Evolutionary conservation across 2,329 filamentous ascomycete genomes (phyloP).

Genomic region (Piedraia hortae): DNA sequence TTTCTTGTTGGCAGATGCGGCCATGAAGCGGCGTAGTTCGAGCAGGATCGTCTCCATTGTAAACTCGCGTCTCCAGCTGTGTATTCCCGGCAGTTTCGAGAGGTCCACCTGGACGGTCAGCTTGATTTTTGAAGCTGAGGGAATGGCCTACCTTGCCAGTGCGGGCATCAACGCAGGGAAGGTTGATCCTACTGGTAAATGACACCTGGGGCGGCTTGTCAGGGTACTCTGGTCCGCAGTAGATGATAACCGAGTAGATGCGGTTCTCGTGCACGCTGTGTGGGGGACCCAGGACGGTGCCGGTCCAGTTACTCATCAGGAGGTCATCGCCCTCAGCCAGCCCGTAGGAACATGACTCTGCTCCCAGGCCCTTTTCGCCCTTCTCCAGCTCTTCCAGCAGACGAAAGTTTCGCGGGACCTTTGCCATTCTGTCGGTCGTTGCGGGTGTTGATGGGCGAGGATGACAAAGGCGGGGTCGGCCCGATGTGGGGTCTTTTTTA

Average conservation of each 20-base stretch:
- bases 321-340: conserved; percentile 83
- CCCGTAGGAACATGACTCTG: conserved; percentile 92
- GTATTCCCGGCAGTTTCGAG: conserved; percentile 54
- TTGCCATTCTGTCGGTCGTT: conserved; percentile 19
- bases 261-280: conserved; percentile 97
- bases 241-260: conserved; percentile 94
- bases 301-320: conserved; percentile 96
- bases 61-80: conserved; percentile 74
- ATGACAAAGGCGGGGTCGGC: too few species aligned
- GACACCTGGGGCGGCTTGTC: conserved; percentile 69
- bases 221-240: conserved; percentile 74
- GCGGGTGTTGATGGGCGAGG: too few species aligned
- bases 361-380: conserved; percentile 88
- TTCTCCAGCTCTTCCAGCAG: conserved; percentile 95
- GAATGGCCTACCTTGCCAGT: conserved; percentile 36
- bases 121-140: neutral
- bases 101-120: conserved; percentile 42
- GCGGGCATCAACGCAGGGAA: conserved; percentile 67
- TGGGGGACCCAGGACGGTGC: conserved; percentile 85
- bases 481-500: too few species aligned
- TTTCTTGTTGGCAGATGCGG: conserved; percentile 74
- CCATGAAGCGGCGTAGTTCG: conserved; percentile 75
- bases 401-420: conserved; percentile 86
- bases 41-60: conserved; percentile 88
- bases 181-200: conserved; percentile 82